These are phyloP conservation scores for Solanum chilense DNA, from an alignment of 257 asterid species.

Conservation along the genomic window DNA sequence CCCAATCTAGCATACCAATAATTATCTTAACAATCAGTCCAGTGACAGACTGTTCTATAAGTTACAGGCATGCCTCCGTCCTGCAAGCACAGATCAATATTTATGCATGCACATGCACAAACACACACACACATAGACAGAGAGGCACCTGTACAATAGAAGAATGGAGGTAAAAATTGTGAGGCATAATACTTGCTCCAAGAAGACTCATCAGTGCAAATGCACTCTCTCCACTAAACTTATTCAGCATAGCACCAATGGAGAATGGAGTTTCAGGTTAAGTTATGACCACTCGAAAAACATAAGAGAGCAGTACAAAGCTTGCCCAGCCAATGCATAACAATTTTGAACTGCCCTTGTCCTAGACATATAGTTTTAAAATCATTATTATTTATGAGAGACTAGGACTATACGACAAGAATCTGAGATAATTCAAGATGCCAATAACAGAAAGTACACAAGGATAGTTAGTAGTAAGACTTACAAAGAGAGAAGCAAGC, in stretches of 20 bases:
- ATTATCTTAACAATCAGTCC: not conserved
- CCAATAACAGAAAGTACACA: not conserved
- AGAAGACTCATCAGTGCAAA: constrained; percentile 83
- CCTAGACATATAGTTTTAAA: constrained; percentile 32
- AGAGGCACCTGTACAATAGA: constrained; percentile 77
- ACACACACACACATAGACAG: not conserved
- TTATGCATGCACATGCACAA: not conserved
- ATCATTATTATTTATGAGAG: not conserved
- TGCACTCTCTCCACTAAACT: constrained; percentile 76
- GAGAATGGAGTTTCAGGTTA: constrained; percentile 56
- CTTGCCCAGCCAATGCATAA: constrained; percentile 44
- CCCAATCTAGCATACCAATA: not conserved
- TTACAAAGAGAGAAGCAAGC: constrained; percentile 52
- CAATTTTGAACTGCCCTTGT: constrained; percentile 47
- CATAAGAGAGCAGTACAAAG: constrained; percentile 41
- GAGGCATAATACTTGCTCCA: constrained; percentile 94
- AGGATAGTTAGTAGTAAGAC: constrained; percentile 9
- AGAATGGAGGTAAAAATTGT: constrained; percentile 90
- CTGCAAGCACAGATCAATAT: not conserved
- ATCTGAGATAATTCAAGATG: not conserved
- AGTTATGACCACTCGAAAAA: constrained; percentile 51
- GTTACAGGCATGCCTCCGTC: not conserved
- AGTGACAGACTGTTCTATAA: not conserved
- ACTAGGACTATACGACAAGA: not conserved
- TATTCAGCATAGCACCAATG: constrained; percentile 42